Percentiles rank a stretch among this genome's conserved stretches.
These are phyloP conservation scores for Leishmania braziliensis DNA, from an alignment of 208 protist species.

Conservation along the genomic window DNA sequence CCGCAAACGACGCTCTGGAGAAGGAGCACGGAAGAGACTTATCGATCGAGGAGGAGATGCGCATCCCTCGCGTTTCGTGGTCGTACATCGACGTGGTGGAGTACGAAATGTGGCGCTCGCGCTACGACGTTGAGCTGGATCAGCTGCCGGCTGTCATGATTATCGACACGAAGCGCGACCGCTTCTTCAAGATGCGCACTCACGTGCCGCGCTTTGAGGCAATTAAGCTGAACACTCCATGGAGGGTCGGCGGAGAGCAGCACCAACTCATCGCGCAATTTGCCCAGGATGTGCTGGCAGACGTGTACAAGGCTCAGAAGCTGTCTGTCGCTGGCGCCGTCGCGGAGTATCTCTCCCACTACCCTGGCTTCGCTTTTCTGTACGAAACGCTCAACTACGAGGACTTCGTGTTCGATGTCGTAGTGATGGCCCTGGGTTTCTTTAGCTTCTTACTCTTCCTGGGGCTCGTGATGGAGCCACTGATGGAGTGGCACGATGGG, in stretches of 20 bases:
- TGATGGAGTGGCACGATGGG: conserved; percentile 45
- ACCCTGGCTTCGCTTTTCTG: conserved; percentile 44
- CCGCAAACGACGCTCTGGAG: conserved; percentile 33
- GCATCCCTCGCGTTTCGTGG: conserved; percentile 50
- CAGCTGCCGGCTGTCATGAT: conserved; percentile 81
- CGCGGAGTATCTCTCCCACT: conserved; percentile 60
- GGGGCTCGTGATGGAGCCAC: conserved; percentile 61
- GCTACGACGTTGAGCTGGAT: conserved; percentile 56
- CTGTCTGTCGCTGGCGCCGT: conserved; percentile 49
- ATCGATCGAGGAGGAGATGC: conserved; percentile 32
- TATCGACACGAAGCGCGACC: conserved; percentile 72
- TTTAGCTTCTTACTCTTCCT: conserved; percentile 67
- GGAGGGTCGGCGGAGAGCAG: conserved; percentile 65
- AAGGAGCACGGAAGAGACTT: conserved; percentile 16
- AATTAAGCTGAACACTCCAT: conserved; percentile 68
- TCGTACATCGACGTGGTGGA: conserved; percentile 53
- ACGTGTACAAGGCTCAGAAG: conserved; percentile 61
- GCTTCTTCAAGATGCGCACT: conserved; percentile 66
- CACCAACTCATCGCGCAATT: conserved; percentile 61
- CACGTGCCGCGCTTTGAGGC: conserved; percentile 61
- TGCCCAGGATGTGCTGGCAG: conserved; percentile 52
- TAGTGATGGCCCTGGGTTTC: conserved; percentile 58
- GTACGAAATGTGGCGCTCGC: conserved; percentile 55
- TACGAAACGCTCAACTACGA: conserved; percentile 71
- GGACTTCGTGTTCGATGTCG: conserved; percentile 66